These are phyloP conservation scores for Hemisphaericaspora xylofermentans DNA, from an alignment of 1,139 yeast species.

Conservation along the genomic window DNA sequence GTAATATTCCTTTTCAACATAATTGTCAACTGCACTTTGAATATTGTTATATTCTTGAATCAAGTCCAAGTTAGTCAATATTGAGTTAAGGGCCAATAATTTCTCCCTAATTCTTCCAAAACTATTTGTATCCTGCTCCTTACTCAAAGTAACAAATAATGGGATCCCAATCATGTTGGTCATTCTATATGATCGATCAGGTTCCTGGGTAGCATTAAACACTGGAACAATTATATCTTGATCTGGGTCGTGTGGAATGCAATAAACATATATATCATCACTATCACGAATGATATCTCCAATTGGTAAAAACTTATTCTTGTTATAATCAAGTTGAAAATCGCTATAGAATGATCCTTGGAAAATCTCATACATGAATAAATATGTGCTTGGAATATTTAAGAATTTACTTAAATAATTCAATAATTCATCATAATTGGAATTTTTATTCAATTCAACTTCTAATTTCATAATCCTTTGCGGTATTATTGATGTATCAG, in stretches of 20 bases:
- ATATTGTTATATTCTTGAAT: constrained; percentile 23
- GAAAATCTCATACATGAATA: constrained; percentile 72
- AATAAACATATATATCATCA: constrained; percentile 72
- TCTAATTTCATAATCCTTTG: constrained; percentile 45
- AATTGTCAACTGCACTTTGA: constrained; percentile 12
- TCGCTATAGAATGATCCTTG: constrained; percentile 67
- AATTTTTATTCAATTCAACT: constrained; percentile 68
- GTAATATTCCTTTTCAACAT: constrained; percentile 22
- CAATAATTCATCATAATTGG: constrained; percentile 66
- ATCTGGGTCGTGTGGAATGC: constrained; percentile 48
- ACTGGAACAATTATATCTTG: constrained; percentile 67
- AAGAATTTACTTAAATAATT: constrained; percentile 57
- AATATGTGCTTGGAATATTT: constrained; percentile 37
- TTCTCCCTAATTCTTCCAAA: constrained; percentile 58
- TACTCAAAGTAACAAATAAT: constrained; percentile 59
- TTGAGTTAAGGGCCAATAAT: constrained; percentile 40
- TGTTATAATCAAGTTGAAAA: constrained; percentile 62
- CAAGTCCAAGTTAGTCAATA: constrained; percentile 27
- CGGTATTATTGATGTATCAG: constrained; percentile 39
- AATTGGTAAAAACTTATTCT: constrained; percentile 61
- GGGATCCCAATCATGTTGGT: constrained; percentile 66
- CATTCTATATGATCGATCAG: constrained; percentile 36
- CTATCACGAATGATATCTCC: constrained; percentile 63
- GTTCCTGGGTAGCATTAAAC: constrained; percentile 51
- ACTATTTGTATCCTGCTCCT: constrained; percentile 44